phyloP scores from a whole-genome alignment of 1,139 yeast species.

The Kurtzmaniella quercitrusa region DNA sequence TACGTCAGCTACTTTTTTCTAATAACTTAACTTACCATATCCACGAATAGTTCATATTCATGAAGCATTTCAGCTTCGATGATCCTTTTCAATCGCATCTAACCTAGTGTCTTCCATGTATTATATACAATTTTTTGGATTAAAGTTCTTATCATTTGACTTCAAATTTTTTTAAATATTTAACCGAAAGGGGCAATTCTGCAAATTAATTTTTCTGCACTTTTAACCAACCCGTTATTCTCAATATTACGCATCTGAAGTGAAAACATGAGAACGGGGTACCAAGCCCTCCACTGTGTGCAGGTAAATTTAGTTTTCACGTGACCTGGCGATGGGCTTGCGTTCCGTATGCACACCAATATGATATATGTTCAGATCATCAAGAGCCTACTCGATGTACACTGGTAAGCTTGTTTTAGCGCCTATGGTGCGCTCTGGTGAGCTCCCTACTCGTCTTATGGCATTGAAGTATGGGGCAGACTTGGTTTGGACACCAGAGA shows the following conservation, averaged over 20 bases:
- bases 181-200: neutral
- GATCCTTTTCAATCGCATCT: too few species aligned
- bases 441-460: conserved; percentile 79
- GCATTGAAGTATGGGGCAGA: conserved; percentile 86
- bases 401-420: conserved; percentile 80
- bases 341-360: neutral
- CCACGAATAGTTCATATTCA: too few species aligned
- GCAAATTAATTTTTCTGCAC: neutral
- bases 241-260: conserved; percentile 2
- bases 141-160: neutral
- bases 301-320: neutral
- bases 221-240: conserved; percentile 3
- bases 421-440: conserved; percentile 96
- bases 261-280: neutral
- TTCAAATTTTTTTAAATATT: neutral
- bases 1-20: neutral
- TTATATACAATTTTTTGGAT: neutral
- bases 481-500: conserved; percentile 94
- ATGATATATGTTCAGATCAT: neutral
- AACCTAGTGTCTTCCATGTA: neutral
- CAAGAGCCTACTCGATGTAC: conserved; percentile 18
- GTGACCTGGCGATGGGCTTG: neutral
- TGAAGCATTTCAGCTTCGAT: too few species aligned
- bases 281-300: neutral
- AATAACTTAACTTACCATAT: too few species aligned